These are phyloP conservation scores for Achaetomium macrosporum DNA, from an alignment of 2,329 filamentous ascomycete species.

Conservation along the genomic window DNA sequence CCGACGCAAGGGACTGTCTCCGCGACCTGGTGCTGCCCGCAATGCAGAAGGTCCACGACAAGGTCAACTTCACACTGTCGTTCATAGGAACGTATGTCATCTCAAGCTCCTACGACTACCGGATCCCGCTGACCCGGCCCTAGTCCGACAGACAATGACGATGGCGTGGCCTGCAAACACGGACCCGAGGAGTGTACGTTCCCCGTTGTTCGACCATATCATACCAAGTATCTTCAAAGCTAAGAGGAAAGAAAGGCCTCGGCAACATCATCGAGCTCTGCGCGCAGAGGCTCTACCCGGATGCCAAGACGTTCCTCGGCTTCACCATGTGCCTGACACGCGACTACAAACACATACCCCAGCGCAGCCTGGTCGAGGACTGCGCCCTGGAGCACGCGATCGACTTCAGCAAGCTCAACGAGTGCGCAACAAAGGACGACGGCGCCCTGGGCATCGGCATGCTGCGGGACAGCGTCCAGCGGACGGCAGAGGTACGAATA, in stretches of 20 bases:
- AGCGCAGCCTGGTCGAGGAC: constrained; percentile 70
- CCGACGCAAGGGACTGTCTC: constrained; percentile 82
- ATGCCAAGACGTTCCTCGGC: constrained; percentile 81
- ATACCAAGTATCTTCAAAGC: background rate
- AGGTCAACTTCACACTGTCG: constrained; percentile 85
- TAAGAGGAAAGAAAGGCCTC: constrained; percentile 44
- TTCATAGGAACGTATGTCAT: constrained; percentile 72
- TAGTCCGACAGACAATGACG: constrained; percentile 69
- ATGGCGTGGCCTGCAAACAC: constrained; percentile 83
- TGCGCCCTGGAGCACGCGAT: constrained; percentile 90
- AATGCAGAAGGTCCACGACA: constrained; percentile 75
- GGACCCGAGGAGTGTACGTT: constrained; percentile 71
- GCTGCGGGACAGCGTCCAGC: constrained; percentile 61
- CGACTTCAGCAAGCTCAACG: constrained; percentile 73
- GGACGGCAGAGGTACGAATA: constrained; percentile 50
- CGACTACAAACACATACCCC: constrained; percentile 71
- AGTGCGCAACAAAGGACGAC: constrained; percentile 72
- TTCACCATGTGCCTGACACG: constrained; percentile 86
- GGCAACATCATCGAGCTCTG: constrained; percentile 95
- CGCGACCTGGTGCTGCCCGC: constrained; percentile 73
- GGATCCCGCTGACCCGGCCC: constrained; percentile 21
- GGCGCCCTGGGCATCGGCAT: constrained; percentile 64
- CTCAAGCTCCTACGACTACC: background rate
- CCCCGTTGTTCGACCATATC: background rate
- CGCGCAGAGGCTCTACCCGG: constrained; percentile 73